Evolutionary conservation across 1,284 basidiomycete genomes (phyloP).

Genomic region (Sanguinoderma infundibulare): DNA sequence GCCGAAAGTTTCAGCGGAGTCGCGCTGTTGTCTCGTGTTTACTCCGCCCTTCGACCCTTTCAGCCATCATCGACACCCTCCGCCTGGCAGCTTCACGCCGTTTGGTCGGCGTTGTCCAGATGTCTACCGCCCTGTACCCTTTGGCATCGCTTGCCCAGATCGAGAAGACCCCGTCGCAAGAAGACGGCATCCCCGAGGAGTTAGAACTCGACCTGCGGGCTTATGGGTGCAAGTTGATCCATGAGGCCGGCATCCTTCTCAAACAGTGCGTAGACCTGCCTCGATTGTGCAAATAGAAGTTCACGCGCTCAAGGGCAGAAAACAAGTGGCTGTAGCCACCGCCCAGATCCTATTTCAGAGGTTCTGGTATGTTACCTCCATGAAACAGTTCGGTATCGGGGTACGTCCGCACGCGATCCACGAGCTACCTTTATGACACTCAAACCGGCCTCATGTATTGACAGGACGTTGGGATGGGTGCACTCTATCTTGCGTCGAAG

Average conservation of each 20-base stretch:
- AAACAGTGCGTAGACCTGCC: constrained; percentile 65
- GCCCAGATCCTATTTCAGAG: constrained; percentile 97
- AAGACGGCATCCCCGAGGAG: constrained; percentile 81
- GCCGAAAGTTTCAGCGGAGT: constrained; percentile 9
- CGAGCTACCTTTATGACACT: not conserved
- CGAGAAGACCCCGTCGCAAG: constrained; percentile 75
- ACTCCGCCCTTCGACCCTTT: constrained; percentile 3
- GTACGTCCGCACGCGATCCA: constrained; percentile 50
- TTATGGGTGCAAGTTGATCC: constrained; percentile 91
- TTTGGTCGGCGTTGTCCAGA: constrained; percentile 18
- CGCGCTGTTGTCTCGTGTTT: constrained; percentile 27
- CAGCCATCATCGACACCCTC: not conserved
- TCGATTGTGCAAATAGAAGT: not conserved
- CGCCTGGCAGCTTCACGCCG: not conserved
- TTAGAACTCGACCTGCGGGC: constrained; percentile 88
- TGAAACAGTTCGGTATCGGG: constrained; percentile 91
- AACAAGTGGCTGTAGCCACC: constrained; percentile 95
- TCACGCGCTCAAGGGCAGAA: constrained; percentile 52
- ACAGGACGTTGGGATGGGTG: constrained; percentile 92
- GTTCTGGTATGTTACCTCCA: constrained; percentile 95
- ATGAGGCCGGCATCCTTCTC: constrained; percentile 91
- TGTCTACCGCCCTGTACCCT: constrained; percentile 75
- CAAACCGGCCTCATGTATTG: not conserved
- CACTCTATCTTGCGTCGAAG: constrained; percentile 94
- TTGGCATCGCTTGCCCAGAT: constrained; percentile 85